phyloP scores from a whole-genome alignment of 768 basidiomycete species.

The Boletus eberwhitei region DNA sequence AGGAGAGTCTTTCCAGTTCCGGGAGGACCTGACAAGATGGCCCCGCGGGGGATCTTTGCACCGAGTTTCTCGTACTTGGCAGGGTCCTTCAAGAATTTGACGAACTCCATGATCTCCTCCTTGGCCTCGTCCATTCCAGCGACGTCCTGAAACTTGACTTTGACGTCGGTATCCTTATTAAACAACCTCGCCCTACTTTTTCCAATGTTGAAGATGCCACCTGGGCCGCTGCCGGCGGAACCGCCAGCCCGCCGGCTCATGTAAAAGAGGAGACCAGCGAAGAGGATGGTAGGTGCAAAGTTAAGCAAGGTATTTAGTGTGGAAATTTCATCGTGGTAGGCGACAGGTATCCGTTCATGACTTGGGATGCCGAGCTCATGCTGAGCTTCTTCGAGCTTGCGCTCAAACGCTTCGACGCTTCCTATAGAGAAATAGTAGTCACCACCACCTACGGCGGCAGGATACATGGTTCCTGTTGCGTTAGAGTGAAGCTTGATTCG shows the following conservation, averaged over 20 bases:
- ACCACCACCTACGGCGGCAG: constrained; percentile 48
- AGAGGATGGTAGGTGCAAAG: constrained; percentile 92
- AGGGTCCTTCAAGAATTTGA: constrained; percentile 97
- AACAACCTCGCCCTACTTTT: constrained; percentile 94
- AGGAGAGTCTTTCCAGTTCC: constrained; percentile 98
- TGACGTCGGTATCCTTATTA: constrained; percentile 95
- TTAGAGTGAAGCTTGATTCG: constrained; percentile 92
- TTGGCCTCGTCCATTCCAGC: constrained; percentile 99
- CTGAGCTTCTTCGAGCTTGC: constrained; percentile 93
- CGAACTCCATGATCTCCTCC: constrained; percentile 99
- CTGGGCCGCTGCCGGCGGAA: constrained; percentile 59
- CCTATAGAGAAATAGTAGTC: constrained; percentile 97
- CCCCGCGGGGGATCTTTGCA: constrained; percentile 95
- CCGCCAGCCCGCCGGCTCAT: constrained; percentile 70
- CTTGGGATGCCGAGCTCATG: constrained; percentile 87
- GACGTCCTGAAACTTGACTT: constrained; percentile 91
- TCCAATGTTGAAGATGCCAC: constrained; percentile 95
- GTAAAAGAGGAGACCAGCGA: constrained; percentile 87
- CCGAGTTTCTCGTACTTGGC: constrained; percentile 92
- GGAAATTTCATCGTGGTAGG: constrained; percentile 93
- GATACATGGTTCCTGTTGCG: constrained; percentile 76
- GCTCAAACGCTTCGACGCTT: constrained; percentile 94
- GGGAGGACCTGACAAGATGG: constrained; percentile 92
- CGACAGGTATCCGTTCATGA: constrained; percentile 92
- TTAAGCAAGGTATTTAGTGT: constrained; percentile 77